Evolutionary conservation across 495 filamentous ascomycete genomes (phyloP), one percentile per base, ranked within the genome.

Genomic region (Hypoxylon perforatum): DNA sequence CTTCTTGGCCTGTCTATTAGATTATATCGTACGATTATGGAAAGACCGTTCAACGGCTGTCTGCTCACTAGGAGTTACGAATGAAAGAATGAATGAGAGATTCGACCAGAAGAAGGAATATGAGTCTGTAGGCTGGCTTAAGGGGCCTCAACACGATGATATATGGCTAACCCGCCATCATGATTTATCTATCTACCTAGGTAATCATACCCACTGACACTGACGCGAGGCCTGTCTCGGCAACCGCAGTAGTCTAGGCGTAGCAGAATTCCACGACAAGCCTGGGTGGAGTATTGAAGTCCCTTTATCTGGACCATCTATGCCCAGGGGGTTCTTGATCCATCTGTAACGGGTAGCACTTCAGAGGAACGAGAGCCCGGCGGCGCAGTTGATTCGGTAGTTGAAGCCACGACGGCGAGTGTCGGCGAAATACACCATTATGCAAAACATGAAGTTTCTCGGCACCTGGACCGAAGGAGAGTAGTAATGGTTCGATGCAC

Each of bases 31-130:
- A 53, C 41, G 64, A 52, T 54, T 52, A 60, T 18, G 28, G 49
- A 11, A 19, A 53, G 14, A 63, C 65, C 65, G 65, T 18, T 68
- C 65, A 68, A 68, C 65, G 64, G 57, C 33, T 61, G 17, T 28
- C 52, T 47, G 38, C 57, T 61, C 57, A 48, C 52, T 53, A 33
- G 38, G 57, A 59, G 41, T 18, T 19, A 30, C 10, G 19, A 57
- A 57, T 33, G 21, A 51, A 57, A 50, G 44, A 47, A 39, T 1
- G 19, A 62, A 46, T 19, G 39, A 48, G 39, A 51, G 28, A 46
- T 61, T 66, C 28, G 33, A 53, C 42, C 15, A 57, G 22, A 53
- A 18, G 33, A 52, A 55, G 22, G 11, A 48, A 41, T 57, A 19
- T 8, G 25, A 15, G 36, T 51, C 25, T 12, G 30, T 44, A 6